Conservation (phyloP, 352 stramenopile genomes). For the Phytopythium litorale region DNA sequence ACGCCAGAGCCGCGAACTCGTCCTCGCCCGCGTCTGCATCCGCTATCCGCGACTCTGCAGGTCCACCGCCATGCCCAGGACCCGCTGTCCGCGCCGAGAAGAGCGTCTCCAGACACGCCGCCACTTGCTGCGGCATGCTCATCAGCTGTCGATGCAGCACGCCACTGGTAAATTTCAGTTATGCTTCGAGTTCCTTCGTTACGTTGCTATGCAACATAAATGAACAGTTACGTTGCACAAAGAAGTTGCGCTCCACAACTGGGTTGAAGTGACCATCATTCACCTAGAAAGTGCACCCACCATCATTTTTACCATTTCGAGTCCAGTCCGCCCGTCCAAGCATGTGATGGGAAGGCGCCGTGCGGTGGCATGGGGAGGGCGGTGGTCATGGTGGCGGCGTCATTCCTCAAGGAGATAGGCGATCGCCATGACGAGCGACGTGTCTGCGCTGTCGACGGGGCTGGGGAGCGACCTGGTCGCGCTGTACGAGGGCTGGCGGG, state of each 20-base stretch:
- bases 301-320: neutral
- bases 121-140: neutral
- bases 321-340: neutral
- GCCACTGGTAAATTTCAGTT: too few species aligned
- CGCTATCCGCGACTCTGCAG: too few species aligned
- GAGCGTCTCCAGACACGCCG: constrained; percentile 2
- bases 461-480: neutral
- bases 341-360: neutral
- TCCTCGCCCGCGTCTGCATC: neutral
- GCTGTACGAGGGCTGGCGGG: neutral
- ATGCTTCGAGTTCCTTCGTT: too few species aligned
- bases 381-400: neutral
- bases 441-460: neutral
- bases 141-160: too few species aligned
- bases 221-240: neutral
- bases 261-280: constrained; percentile 9
- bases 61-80: neutral
- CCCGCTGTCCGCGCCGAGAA: neutral
- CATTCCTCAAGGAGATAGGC: neutral
- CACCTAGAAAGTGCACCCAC: neutral
- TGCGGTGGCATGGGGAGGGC: neutral
- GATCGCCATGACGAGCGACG: constrained; percentile 6
- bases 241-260: too few species aligned
- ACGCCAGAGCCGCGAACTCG: constrained; percentile 10
- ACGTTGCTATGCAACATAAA: too few species aligned